These are phyloP conservation scores for Fagopyrum tataricum DNA, from an alignment of 148 eudicot genomes.

Conservation along the genomic window DNA sequence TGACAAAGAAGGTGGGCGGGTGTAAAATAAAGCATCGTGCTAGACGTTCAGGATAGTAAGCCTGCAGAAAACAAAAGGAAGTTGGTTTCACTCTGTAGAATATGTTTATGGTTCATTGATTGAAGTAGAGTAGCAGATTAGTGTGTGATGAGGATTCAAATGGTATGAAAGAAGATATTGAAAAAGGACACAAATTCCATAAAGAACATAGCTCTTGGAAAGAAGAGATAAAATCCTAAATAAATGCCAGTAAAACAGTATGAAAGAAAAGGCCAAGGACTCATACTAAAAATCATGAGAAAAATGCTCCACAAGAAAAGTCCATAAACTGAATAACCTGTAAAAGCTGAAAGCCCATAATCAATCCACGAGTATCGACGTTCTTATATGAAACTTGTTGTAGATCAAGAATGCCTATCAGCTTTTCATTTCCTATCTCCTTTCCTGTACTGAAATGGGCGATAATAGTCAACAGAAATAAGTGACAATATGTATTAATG, in stretches of 20 bases:
- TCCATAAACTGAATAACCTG: constrained; percentile 29
- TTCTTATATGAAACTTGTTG: constrained; percentile 38
- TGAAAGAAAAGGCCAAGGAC: no score
- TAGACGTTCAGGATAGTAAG: constrained; percentile 56
- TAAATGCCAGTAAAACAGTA: neutral
- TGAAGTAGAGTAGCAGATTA: neutral
- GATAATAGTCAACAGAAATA: neutral
- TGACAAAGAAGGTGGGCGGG: constrained; percentile 48
- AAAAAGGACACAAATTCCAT: neutral
- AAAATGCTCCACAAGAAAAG: neutral
- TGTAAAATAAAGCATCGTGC: constrained; percentile 34
- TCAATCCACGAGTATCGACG: constrained; percentile 46
- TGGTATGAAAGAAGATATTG: neutral
- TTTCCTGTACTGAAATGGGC: constrained; percentile 34
- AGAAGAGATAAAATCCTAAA: neutral
- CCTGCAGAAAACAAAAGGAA: constrained; percentile 19
- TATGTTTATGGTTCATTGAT: neutral
- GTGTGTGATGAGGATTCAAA: neutral
- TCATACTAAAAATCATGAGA: neutral
- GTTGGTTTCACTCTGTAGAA: neutral
- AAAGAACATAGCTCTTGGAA: neutral
- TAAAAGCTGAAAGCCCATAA: constrained; percentile 53
- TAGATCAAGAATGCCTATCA: constrained; percentile 45
- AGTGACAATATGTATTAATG: neutral
- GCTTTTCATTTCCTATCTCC: constrained; percentile 51